Evolutionary conservation across 805 yeast species (phyloP).

Genomic region (Teunomyces pallodes): DNA sequence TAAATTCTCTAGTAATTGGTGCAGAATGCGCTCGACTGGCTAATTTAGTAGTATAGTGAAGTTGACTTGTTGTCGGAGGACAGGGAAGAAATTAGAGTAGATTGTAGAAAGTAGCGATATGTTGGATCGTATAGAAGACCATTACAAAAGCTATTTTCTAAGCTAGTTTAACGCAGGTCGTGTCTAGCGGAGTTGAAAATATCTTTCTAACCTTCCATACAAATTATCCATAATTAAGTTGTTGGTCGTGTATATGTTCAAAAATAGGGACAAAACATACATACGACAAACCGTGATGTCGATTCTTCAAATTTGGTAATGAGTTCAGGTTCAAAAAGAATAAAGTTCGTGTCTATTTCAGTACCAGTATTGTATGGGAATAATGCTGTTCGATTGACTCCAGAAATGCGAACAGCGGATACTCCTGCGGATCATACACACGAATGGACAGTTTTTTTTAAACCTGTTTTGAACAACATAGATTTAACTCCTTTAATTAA

Average conservation of each 20-base stretch:
- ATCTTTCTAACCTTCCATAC: too few species aligned
- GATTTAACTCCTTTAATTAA: constrained; percentile 81
- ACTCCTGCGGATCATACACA: constrained; percentile 93
- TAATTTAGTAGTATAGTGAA: too few species aligned
- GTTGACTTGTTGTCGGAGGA: too few species aligned
- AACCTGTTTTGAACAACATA: constrained; percentile 64
- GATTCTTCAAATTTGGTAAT: not conserved
- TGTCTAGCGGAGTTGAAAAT: too few species aligned
- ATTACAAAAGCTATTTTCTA: too few species aligned
- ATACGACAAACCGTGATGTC: not conserved
- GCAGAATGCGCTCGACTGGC: too few species aligned
- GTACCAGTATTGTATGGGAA: constrained; percentile 84
- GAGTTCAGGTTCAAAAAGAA: constrained; percentile 17
- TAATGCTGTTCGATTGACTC: constrained; percentile 62
- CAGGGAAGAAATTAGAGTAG: too few species aligned
- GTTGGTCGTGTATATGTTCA: constrained; percentile 3
- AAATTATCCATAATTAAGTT: too few species aligned
- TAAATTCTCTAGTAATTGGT: too few species aligned
- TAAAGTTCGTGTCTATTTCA: constrained; percentile 50
- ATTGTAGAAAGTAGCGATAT: not conserved
- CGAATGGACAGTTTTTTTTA: constrained; percentile 90
- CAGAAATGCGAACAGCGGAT: constrained; percentile 44
- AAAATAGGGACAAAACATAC: not conserved
- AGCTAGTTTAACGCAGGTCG: too few species aligned
- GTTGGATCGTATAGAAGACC: too few species aligned